phyloP scores from a whole-genome alignment of 257 asterid genomes.

The Solanum virginianum region DNA sequence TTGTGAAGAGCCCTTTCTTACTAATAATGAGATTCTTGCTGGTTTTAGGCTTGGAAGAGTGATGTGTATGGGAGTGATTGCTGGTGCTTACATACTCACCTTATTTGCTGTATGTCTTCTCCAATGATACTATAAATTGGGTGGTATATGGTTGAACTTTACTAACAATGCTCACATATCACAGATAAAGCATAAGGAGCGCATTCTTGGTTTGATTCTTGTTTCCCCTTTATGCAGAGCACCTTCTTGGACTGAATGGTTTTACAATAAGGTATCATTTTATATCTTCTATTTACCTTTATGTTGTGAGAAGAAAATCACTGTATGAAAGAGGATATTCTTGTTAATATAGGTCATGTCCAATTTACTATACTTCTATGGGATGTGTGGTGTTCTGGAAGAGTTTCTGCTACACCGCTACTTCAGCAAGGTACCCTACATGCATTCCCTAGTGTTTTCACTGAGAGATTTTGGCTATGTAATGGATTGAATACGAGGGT shows the following conservation, averaged over 20 bases:
- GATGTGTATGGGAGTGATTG: conserved; percentile 93
- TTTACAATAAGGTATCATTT: conserved; percentile 59
- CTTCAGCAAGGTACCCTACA: conserved; percentile 71
- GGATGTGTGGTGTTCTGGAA: conserved; percentile 70
- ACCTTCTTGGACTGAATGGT: conserved; percentile 94
- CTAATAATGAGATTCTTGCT: conserved; percentile 7
- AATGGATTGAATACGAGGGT: neutral
- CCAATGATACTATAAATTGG: neutral
- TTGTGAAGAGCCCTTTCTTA: neutral
- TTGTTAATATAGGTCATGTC: conserved; percentile 58
- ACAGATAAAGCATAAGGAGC: conserved; percentile 73
- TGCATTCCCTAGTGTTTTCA: neutral
- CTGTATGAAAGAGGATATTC: neutral
- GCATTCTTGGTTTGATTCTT: conserved; percentile 84
- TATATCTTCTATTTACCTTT: neutral
- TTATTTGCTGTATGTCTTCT: conserved; percentile 60
- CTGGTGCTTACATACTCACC: conserved; percentile 87
- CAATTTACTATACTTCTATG: conserved; percentile 76
- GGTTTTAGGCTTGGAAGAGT: conserved; percentile 78
- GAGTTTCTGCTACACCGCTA: conserved; percentile 68
- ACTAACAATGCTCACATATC: conserved; percentile 1
- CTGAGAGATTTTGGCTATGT: neutral
- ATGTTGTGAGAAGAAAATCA: neutral
- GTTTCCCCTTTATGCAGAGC: conserved; percentile 85
- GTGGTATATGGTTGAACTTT: neutral